These are phyloP conservation scores for Pseudoturritis turrita DNA, from an alignment of 345 rosid genomes.

Conservation along the genomic window DNA sequence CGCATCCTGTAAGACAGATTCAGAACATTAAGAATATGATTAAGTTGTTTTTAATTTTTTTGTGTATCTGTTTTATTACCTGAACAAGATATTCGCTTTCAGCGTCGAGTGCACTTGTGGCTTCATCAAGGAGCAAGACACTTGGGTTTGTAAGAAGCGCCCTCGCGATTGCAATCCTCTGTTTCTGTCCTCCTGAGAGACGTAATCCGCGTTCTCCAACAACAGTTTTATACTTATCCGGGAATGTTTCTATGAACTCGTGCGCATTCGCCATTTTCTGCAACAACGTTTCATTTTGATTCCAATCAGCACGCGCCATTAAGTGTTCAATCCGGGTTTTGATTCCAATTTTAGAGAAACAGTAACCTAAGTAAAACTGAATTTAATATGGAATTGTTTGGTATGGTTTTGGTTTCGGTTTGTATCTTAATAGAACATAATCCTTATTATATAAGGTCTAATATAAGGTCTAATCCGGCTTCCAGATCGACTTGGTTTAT, in stretches of 20 bases:
- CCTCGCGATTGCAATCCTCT: constrained; percentile 87
- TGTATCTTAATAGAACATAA: too few relatives aligned
- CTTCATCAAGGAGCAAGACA: constrained; percentile 83
- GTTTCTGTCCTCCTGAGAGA: constrained; percentile 95
- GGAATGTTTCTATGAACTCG: constrained; percentile 71
- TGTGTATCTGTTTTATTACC: constrained; percentile 40
- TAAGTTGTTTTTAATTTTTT: neutral
- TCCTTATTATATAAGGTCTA: too few relatives aligned
- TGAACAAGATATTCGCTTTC: constrained; percentile 96
- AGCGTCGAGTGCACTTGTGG: constrained; percentile 95
- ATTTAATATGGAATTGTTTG: too few relatives aligned
- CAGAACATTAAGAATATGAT: neutral
- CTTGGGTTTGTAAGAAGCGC: constrained; percentile 87
- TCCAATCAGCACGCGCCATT: neutral
- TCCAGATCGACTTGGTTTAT: too few relatives aligned
- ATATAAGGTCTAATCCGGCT: too few relatives aligned
- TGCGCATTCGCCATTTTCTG: constrained; percentile 98
- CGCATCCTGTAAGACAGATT: constrained; percentile 57
- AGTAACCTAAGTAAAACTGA: too few relatives aligned
- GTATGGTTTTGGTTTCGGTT: too few relatives aligned
- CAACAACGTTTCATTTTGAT: neutral
- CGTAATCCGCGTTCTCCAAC: constrained; percentile 94
- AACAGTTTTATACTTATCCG: constrained; percentile 68
- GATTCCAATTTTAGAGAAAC: too few relatives aligned
- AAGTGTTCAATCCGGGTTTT: too few relatives aligned